Base-by-base conservation (phyloP, 148 eudicot species). In the Bassia scoparia region DNA sequence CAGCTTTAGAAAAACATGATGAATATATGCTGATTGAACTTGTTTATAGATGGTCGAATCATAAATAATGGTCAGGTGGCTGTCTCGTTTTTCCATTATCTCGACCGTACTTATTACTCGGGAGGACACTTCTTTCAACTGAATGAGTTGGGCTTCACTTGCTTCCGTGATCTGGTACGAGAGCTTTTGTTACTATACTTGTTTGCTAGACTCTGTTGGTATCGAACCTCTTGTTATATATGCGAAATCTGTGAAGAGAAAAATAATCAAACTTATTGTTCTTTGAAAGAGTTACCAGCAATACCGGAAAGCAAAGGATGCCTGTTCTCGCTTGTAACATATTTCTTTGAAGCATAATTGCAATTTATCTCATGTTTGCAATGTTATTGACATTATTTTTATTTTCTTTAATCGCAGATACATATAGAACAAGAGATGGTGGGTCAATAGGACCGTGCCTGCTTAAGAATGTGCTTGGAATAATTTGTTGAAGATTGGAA, bases 351-450 rank as follows among this genome's bases (percentile, higher is more conserved):
- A 61, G n/a, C 34, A 3, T 33, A 2, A 24, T 56, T 34, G 6
- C 18, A 21, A 2, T 21, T 33, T 34, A 18, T 30, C 30, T 33
- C 10, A 10, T 79, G 56, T 20, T 61, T 30, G 55, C 71, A 27
- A 21, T 44, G 75, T 10, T 5, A 30, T 13, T 79, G 53, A 46
- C 52, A 46, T 48, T 17, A 9, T n/a, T n/a, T n/a, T 13, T 35
- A 11, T 70, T 34, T 55, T 33, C 18, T n/a, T n/a, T 55, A 18
- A 65, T n/a, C n/a, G n/a, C 83, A 91, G 97, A 89, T 89, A 77
- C 72, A 87, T 52, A 77, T 54, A 80, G 97, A 91, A 77, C n/a
- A n/a, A 87, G 93, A 13, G 93, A 87, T 68, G 97, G 90, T 34
- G 87, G 79, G 59, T 86, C 84, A 79, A 80, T 91, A 46, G n/a